phyloP scores from a whole-genome alignment of 306 rosid species.

The Rubus parviflorus region DNA sequence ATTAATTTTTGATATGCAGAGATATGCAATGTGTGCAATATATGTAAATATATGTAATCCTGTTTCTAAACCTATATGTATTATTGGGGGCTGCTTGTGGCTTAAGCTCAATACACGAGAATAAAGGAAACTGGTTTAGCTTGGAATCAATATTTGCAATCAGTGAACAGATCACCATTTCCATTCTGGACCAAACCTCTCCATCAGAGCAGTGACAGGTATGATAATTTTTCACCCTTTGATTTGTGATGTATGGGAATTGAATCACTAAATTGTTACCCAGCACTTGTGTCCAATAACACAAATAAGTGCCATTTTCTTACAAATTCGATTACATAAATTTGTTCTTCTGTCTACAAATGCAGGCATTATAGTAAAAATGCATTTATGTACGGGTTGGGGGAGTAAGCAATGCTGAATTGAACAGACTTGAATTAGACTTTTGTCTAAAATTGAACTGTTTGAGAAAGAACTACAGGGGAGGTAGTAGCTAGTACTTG shows the following conservation, averaged over 20 bases:
- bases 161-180: background rate
- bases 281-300: too few species aligned
- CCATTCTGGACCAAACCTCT: background rate
- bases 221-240: background rate
- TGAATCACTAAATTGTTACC: too few species aligned
- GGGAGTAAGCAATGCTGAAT: background rate
- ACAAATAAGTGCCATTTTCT: background rate
- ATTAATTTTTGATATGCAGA: background rate
- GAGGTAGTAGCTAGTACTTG: background rate
- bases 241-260: background rate
- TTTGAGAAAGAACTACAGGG: background rate
- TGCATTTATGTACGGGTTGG: background rate
- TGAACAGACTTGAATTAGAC: background rate
- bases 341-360: background rate
- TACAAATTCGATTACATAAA: background rate
- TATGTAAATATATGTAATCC: background rate
- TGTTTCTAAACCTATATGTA: background rate
- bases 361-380: background rate
- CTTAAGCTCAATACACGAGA: background rate
- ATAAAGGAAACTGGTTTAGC: background rate
- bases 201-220: background rate
- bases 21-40: background rate
- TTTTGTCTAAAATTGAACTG: background rate
- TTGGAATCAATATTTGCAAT: background rate
- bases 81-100: background rate